A percentile compares a stretch with the other conserved stretches of the same genome.
phyloP scores from a whole-genome alignment of 768 basidiomycete species.

The Amanita muscaria region DNA sequence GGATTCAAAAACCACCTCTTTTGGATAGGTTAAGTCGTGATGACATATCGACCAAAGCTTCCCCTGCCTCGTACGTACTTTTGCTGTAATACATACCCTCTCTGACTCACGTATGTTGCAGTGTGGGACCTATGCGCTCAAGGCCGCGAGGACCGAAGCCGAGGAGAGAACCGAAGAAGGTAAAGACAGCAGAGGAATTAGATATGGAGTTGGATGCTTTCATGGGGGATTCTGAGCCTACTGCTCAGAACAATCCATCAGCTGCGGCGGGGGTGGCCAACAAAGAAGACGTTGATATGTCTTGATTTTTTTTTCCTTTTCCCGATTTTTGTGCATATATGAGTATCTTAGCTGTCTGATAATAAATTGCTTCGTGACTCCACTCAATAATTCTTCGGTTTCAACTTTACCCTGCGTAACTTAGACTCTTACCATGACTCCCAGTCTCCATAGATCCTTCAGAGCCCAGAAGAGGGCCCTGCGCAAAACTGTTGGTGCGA shows the following conservation, averaged over 20 bases:
- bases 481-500: conserved; percentile 39
- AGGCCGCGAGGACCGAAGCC: conserved; percentile 25
- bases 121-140: conserved; percentile 41
- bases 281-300: conserved; percentile 47
- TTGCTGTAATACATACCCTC: too few relatives aligned
- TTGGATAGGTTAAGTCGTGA: conserved; percentile 52
- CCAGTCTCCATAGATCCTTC: conserved; percentile 17
- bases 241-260: conserved; percentile 13
- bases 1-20: conserved; percentile 69
- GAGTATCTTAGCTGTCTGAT: conserved; percentile 3
- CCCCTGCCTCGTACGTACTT: conserved; percentile 30
- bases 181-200: conserved; percentile 73
- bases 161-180: conserved; percentile 34
- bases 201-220: conserved; percentile 86
- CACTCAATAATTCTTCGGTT: too few relatives aligned
- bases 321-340: conserved; percentile 3
- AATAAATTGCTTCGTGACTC: too few relatives aligned
- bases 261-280: conserved; percentile 6
- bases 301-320: conserved; percentile 14
- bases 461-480: conserved; percentile 46
- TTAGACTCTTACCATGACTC: too few relatives aligned
- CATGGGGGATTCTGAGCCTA: conserved; percentile 52
- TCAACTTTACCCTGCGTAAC: too few relatives aligned
- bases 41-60: conserved; percentile 27
- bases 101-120: too few relatives aligned